Percentiles rank a stretch among this genome's conserved stretches.
phyloP scores from a whole-genome alignment of 2,329 filamentous ascomycete genomes.

The Aspergillus nomiae region DNA sequence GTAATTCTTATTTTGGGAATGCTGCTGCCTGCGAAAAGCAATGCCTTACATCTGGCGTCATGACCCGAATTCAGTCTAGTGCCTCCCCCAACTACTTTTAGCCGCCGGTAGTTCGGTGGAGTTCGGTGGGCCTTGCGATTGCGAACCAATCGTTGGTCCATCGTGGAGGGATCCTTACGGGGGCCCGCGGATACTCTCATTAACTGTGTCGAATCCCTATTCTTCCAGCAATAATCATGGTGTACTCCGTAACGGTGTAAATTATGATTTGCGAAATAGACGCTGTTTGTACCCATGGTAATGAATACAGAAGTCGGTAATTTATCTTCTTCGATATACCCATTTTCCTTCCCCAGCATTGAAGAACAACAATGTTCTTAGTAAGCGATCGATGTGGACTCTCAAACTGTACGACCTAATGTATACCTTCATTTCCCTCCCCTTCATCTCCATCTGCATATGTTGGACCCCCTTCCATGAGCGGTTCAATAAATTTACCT shows the following conservation, averaged over 20 bases:
- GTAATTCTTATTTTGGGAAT: not conserved
- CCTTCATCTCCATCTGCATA: not conserved
- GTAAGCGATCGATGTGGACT: not conserved
- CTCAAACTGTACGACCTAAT: not conserved
- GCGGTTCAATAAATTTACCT: not conserved
- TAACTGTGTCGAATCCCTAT: not conserved
- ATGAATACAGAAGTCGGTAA: not conserved
- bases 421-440: not conserved
- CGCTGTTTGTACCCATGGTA: not conserved
- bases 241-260: not conserved
- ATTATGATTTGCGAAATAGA: not conserved
- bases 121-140: not conserved
- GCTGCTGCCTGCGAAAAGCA: not conserved
- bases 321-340: not conserved
- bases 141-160: not conserved
- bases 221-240: not conserved
- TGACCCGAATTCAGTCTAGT: not conserved
- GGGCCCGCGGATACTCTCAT: not conserved
- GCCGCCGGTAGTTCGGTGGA: constrained; percentile 1
- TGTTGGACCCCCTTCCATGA: not conserved
- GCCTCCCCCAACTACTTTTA: not conserved
- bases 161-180: not conserved
- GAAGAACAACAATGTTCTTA: too few species aligned
- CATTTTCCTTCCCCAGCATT: not conserved
- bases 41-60: constrained; percentile 9